phyloP scores from a whole-genome alignment of 345 rosid genomes.

The Rhizophora mangle region DNA sequence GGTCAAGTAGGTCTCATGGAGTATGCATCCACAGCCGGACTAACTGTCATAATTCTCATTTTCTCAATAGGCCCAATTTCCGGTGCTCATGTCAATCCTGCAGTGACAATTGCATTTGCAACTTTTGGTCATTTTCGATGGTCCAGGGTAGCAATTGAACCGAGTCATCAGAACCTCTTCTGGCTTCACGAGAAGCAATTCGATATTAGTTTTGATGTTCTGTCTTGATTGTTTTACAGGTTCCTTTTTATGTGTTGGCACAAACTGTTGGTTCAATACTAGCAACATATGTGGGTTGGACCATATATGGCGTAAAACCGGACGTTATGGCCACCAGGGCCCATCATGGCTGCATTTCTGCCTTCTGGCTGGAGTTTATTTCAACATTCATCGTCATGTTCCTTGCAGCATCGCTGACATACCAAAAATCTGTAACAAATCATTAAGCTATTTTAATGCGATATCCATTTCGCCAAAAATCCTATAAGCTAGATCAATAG shows the following conservation, averaged over 20 bases:
- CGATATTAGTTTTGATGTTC: background rate
- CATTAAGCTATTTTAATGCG: background rate
- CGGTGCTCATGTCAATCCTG: constrained; percentile 87
- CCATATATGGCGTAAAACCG: constrained; percentile 50
- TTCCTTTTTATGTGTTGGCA: constrained; percentile 67
- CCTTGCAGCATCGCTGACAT: constrained; percentile 51
- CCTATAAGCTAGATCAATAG: background rate
- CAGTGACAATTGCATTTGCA: constrained; percentile 75
- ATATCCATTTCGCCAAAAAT: background rate
- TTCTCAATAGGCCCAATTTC: constrained; percentile 72
- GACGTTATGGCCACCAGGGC: constrained; percentile 62
- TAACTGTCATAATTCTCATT: constrained; percentile 58
- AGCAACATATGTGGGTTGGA: constrained; percentile 57
- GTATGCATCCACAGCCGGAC: constrained; percentile 68
- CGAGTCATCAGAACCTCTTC: background rate
- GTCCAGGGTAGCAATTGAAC: constrained; percentile 45
- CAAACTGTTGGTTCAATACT: constrained; percentile 59
- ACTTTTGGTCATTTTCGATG: constrained; percentile 66
- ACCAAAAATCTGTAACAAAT: constrained; percentile 53
- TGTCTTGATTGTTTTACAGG: constrained; percentile 33
- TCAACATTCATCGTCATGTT: constrained; percentile 67
- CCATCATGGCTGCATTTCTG: constrained; percentile 45
- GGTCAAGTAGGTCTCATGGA: constrained; percentile 66
- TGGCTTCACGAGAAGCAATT: background rate
- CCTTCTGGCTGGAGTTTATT: constrained; percentile 76